Base-by-base conservation (phyloP, 176 grass and related monocot genomes). In the Urochloa ruziziensis region DNA sequence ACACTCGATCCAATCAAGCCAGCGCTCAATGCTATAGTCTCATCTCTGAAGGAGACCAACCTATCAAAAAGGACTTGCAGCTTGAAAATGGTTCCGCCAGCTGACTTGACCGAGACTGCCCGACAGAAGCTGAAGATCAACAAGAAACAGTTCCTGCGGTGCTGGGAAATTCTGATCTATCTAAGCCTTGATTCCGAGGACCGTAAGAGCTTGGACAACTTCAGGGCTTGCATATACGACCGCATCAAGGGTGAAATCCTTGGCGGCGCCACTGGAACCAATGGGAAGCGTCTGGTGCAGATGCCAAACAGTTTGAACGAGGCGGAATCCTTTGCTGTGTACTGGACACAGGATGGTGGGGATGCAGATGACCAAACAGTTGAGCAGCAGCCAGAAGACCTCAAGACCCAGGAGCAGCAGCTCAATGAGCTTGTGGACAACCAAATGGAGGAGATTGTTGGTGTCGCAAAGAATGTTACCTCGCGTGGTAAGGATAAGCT, bases 161-260 rank as follows among this genome's bases (percentile, higher is more conserved):
- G 96, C 78, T 96, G 96, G 93, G 91, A 96, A 39, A 91, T 99
- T 48, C 83, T 99, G 56, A 78, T 96, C 48, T 96, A 92, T 79
- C 83, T 96, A 86, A 91, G 84, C 81, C 93, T 99, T 44, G 83
- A 90, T 2, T 74, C 80, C 6, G 61, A 91, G 35, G 66, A 93
- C 54, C 59, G 5, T 39, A 96, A 83, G 85, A 87, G 87, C 57
- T 81, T 89, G 74, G 78, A 92, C 73, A 99, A 87, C 51, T 99
- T 99, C 77, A 96, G 83, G 77, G 67, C 90, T 32, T 89, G 93
- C 80, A 87, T 99, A 65, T 91, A 82, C 2, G 93, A 94, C 42
- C 93, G 91, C 40, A 88, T 81, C 29, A 94, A 92, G 75, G 81
- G 79, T 1, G 93, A 96, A 25, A 85, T 96, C 48, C 72, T 99